phyloP scores from a whole-genome alignment of 805 yeast genomes.

The Wickerhamia fluorescens region DNA sequence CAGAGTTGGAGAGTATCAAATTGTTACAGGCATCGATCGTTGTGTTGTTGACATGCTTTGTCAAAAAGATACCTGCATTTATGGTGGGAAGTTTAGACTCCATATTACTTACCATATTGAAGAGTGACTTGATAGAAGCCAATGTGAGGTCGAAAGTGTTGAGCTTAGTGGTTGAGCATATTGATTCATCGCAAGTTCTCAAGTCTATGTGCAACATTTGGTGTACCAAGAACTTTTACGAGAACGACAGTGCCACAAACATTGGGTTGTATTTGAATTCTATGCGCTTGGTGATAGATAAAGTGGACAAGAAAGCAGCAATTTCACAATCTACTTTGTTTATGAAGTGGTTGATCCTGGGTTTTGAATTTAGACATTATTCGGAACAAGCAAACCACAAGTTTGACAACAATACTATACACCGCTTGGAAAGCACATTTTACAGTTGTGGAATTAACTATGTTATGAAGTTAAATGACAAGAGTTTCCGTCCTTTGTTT shows the following conservation, averaged over 20 bases:
- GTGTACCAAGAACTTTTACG: slow-evolving; percentile 34
- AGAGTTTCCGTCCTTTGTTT: slow-evolving; percentile 87
- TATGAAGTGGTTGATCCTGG: slow-evolving; percentile 57
- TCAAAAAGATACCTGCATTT: slow-evolving; percentile 82
- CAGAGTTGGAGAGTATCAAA: slow-evolving; percentile 15
- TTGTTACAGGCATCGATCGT: slow-evolving; percentile 65
- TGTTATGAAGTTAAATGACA: slow-evolving; percentile 90
- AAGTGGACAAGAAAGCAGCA: slow-evolving; percentile 67
- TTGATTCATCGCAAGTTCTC: slow-evolving; percentile 60
- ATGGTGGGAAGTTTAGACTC: slow-evolving; percentile 61
- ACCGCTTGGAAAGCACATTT: slow-evolving; percentile 73
- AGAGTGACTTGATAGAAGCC: slow-evolving; percentile 52
- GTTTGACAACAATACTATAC: slow-evolving; percentile 66
- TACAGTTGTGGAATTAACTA: slow-evolving; percentile 66
- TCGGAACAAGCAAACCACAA: slow-evolving; percentile 33
- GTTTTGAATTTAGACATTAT: slow-evolving; percentile 60
- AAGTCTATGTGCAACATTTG: slow-evolving; percentile 59
- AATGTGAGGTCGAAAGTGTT: slow-evolving; percentile 56
- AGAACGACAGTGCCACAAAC: slow-evolving; percentile 25
- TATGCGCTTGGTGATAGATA: slow-evolving; percentile 59
- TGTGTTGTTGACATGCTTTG: slow-evolving; percentile 63
- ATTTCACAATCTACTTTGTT: slow-evolving; percentile 62
- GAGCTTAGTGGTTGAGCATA: slow-evolving; percentile 53
- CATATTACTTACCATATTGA: slow-evolving; percentile 52
- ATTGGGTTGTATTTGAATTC: slow-evolving; percentile 66